These are phyloP conservation scores for Melaleuca quinquenervia DNA, from an alignment of 345 rosid genomes.

Conservation along the genomic window DNA sequence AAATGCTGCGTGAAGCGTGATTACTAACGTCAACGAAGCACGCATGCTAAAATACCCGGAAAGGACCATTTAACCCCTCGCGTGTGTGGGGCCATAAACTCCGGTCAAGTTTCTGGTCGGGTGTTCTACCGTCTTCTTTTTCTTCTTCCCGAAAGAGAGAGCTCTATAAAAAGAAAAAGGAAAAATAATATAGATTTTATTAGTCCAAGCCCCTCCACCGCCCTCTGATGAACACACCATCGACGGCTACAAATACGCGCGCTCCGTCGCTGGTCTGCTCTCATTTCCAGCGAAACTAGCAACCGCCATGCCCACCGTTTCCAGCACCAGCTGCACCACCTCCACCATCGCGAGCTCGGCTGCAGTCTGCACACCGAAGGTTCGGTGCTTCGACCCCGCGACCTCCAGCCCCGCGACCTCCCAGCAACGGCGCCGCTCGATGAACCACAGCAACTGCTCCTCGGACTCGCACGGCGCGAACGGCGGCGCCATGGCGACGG, in stretches of 20 bases:
- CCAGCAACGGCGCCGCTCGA: slow-evolving; percentile 1
- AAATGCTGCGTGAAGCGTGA: neutral
- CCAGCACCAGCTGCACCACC: neutral
- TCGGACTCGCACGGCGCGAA: neutral
- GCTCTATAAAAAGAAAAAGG: neutral
- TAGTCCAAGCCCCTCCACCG: neutral
- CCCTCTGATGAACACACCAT: neutral
- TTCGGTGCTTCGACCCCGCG: slow-evolving; percentile 35
- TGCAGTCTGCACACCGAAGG: slow-evolving; percentile 9
- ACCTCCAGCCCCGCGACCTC: neutral
- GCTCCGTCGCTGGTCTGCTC: neutral
- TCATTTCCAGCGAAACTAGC: neutral
- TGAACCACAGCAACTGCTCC: neutral
- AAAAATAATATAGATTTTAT: neutral
- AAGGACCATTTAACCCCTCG: neutral
- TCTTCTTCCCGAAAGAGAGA: neutral
- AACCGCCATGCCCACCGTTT: neutral
- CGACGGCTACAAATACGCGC: slow-evolving; percentile 11
- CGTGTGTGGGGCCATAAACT: neutral
- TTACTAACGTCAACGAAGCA: neutral
- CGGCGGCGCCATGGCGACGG: neutral
- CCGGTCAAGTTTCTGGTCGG: too few species aligned
- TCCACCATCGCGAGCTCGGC: slow-evolving; percentile 24
- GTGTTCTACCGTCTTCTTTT: neutral
- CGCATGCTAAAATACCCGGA: neutral